Conservation (phyloP, 371 early-diverging fungal species). For the Zychaea mexicana region DNA sequence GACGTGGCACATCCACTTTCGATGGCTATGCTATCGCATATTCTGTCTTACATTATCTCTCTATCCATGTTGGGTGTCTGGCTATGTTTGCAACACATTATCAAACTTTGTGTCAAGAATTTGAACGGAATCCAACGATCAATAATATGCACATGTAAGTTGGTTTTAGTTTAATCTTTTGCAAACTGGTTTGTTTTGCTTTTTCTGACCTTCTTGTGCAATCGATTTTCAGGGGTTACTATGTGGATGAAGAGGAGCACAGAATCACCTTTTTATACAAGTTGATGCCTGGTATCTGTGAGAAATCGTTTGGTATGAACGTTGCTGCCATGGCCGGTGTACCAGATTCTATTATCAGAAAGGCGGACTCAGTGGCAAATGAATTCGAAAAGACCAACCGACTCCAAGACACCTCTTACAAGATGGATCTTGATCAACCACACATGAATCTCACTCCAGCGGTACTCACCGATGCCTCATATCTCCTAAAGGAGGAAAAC, state of each 20-base stretch:
- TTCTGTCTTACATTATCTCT: slow-evolving; percentile 89
- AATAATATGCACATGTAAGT: slow-evolving; percentile 68
- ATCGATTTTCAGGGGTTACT: slow-evolving; percentile 66
- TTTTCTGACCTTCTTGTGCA: neutral
- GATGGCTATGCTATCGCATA: slow-evolving; percentile 99
- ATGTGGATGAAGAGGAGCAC: slow-evolving; percentile 78
- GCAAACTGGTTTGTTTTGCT: neutral
- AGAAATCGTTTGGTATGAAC: slow-evolving; percentile 87
- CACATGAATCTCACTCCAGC: slow-evolving; percentile 4
- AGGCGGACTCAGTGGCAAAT: slow-evolving; percentile 72
- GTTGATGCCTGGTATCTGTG: slow-evolving; percentile 80
- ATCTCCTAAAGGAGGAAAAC: neutral
- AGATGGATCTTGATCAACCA: slow-evolving; percentile 19
- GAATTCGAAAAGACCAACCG: slow-evolving; percentile 64
- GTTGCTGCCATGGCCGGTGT: slow-evolving; percentile 97
- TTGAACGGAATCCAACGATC: slow-evolving; percentile 66
- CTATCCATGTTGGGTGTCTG: slow-evolving; percentile 84
- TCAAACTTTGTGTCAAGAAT: slow-evolving; percentile 86
- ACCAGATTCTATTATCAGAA: slow-evolving; percentile 60
- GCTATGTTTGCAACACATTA: slow-evolving; percentile 99
- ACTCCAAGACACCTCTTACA: slow-evolving; percentile 39
- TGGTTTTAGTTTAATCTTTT: neutral
- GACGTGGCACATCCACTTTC: slow-evolving; percentile 98
- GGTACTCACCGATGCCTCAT: slow-evolving; percentile 2
- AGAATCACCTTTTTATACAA: slow-evolving; percentile 98